Evolutionary conservation across 768 basidiomycete genomes (phyloP).

Genomic region (Podaxis mareebaensis): DNA sequence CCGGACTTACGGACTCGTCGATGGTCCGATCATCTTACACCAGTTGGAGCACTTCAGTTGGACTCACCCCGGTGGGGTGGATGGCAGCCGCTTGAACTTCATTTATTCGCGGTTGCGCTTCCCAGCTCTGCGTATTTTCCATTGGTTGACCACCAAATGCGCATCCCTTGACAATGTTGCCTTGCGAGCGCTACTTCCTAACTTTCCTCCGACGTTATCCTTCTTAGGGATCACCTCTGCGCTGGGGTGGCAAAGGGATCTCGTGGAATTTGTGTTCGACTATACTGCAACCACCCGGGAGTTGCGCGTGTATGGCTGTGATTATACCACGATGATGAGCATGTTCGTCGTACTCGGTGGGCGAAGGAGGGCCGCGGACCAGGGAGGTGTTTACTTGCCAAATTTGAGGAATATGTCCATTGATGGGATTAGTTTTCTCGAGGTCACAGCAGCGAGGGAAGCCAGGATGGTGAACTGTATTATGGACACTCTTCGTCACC

Average conservation of each 20-base stretch:
- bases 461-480: too few relatives aligned
- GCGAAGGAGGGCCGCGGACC: too few relatives aligned
- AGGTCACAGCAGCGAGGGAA: too few relatives aligned
- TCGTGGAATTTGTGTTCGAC: not conserved
- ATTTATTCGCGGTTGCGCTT: not conserved
- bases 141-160: not conserved
- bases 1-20: not conserved
- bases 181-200: not conserved
- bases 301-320: not conserved
- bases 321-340: not conserved
- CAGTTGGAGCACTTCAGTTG: not conserved
- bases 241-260: not conserved
- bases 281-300: not conserved
- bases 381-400: too few relatives aligned
- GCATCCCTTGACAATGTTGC: not conserved
- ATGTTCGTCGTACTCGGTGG: too few relatives aligned
- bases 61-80: not conserved
- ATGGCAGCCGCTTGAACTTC: not conserved
- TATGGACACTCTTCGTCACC: not conserved
- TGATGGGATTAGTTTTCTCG: too few relatives aligned
- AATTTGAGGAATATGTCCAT: too few relatives aligned
- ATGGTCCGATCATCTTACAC: not conserved
- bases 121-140: not conserved
- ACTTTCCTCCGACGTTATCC: not conserved
- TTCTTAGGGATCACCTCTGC: not conserved